Percentiles rank a stretch among this genome's conserved stretches.
phyloP scores from a whole-genome alignment of 192 early-diverging fungal genomes.

The Rhizoclosmatium globosum region DNA sequence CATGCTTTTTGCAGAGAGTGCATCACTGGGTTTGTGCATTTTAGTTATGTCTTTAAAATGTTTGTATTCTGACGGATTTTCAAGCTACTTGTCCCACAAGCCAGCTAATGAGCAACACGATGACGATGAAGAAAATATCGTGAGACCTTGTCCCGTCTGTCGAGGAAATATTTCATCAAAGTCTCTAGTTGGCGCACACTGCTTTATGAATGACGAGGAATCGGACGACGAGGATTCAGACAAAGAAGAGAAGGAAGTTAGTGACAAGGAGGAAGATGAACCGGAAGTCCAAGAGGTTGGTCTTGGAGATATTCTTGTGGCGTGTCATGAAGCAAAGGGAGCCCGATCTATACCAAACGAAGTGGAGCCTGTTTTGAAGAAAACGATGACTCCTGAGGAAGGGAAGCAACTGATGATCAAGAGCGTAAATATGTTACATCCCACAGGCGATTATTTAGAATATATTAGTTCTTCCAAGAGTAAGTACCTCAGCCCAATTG shows the following conservation, averaged over 20 bases:
- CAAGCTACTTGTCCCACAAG: not conserved
- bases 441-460: not conserved
- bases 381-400: not conserved
- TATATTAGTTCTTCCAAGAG: constrained; percentile 13
- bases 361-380: not conserved
- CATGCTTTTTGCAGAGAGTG: constrained; percentile 58
- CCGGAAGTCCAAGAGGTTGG: not conserved
- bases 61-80: no score
- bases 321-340: not conserved
- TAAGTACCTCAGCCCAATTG: not conserved
- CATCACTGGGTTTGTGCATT: constrained; percentile 1
- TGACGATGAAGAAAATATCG: not conserved
- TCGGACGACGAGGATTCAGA: not conserved
- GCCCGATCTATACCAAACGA: not conserved
- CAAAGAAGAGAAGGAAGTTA: not conserved
- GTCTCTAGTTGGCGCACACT: not conserved
- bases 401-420: not conserved
- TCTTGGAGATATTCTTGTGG: not conserved
- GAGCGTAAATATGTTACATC: constrained; percentile 2
- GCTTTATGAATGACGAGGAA: not conserved
- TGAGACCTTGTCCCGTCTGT: constrained; percentile 10
- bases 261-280: not conserved
- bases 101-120: not conserved
- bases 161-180: not conserved
- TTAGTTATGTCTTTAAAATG: no score